phyloP scores from a whole-genome alignment of 768 basidiomycete species.

The Hortiboletus flavorubellus region DNA sequence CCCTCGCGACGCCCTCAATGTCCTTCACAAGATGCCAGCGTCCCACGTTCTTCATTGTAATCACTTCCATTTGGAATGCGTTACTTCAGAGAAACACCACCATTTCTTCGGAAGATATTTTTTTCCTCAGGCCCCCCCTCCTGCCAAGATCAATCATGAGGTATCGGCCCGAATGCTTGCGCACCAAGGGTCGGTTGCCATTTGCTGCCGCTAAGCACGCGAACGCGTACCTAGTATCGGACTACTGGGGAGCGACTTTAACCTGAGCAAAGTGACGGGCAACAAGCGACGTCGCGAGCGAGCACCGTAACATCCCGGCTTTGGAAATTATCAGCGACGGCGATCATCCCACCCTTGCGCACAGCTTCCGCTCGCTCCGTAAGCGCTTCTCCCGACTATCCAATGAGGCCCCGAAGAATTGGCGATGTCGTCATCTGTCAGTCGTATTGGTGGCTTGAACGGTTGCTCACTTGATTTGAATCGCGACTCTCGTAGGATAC shows the following conservation, averaged over 20 bases:
- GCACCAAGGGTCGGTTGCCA: too few relatives aligned
- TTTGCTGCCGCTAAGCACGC: too few relatives aligned
- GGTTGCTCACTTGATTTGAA: background rate
- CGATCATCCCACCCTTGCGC: constrained; percentile 8
- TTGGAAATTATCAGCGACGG: background rate
- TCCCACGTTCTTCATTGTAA: background rate
- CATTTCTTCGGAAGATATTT: background rate
- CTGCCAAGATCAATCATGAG: background rate
- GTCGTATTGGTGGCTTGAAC: background rate
- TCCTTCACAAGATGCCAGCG: constrained; percentile 8
- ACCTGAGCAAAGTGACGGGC: background rate
- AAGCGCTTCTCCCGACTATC: background rate
- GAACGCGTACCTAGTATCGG: too few relatives aligned
- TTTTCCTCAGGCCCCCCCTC: background rate
- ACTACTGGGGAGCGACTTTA: too few relatives aligned
- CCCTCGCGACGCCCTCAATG: background rate
- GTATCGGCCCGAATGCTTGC: background rate
- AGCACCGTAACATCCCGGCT: constrained; percentile 1
- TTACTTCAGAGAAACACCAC: constrained; percentile 1
- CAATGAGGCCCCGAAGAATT: background rate
- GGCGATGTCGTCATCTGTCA: background rate
- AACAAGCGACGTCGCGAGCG: background rate
- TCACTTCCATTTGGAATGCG: background rate
- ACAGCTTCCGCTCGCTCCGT: constrained; percentile 1
- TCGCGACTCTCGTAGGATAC: background rate